Percentiles rank a stretch among this genome's conserved stretches.
phyloP scores from a whole-genome alignment of 371 early-diverging fungal species.

The Lichtheimia corymbifera region DNA sequence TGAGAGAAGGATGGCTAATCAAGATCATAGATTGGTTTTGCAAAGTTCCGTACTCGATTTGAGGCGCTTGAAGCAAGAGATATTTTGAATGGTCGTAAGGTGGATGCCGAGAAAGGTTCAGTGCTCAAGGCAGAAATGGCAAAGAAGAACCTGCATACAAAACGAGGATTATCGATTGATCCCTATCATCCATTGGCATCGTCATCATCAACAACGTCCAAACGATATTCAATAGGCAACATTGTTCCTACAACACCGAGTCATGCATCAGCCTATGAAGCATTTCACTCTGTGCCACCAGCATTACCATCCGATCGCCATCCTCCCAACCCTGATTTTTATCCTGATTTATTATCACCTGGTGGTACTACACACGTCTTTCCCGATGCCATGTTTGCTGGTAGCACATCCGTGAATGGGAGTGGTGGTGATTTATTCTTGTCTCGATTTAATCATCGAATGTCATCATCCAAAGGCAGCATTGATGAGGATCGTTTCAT shows the following conservation, averaged over 20 bases:
- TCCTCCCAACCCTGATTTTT: slow-evolving; percentile 48
- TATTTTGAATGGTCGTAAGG: slow-evolving; percentile 79
- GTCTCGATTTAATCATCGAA: too few species aligned
- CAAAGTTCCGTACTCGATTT: slow-evolving; percentile 84
- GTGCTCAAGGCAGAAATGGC: slow-evolving; percentile 92
- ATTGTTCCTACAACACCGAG: neutral
- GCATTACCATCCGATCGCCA: slow-evolving; percentile 47
- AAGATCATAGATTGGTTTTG: slow-evolving; percentile 79
- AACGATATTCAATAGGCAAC: slow-evolving; percentile 9
- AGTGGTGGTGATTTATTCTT: too few species aligned
- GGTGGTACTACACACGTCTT: slow-evolving; percentile 4
- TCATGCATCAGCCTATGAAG: slow-evolving; percentile 35
- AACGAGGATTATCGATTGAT: slow-evolving; percentile 38
- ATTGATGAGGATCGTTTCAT: too few species aligned
- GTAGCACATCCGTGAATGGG: too few species aligned
- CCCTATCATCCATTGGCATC: slow-evolving; percentile 9
- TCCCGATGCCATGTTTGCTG: slow-evolving; percentile 27
- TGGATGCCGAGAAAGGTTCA: slow-evolving; percentile 81
- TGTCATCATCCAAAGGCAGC: too few species aligned
- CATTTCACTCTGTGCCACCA: slow-evolving; percentile 46
- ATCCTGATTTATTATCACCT: slow-evolving; percentile 48
- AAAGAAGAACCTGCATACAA: slow-evolving; percentile 87
- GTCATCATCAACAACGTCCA: slow-evolving; percentile 18
- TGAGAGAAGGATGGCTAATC: neutral
- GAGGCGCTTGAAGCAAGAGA: slow-evolving; percentile 87